Evolutionary conservation across 805 yeast genomes (phyloP), one percentile per base, ranked within the genome.

Genomic region (Hanseniaspora occidentalis): DNA sequence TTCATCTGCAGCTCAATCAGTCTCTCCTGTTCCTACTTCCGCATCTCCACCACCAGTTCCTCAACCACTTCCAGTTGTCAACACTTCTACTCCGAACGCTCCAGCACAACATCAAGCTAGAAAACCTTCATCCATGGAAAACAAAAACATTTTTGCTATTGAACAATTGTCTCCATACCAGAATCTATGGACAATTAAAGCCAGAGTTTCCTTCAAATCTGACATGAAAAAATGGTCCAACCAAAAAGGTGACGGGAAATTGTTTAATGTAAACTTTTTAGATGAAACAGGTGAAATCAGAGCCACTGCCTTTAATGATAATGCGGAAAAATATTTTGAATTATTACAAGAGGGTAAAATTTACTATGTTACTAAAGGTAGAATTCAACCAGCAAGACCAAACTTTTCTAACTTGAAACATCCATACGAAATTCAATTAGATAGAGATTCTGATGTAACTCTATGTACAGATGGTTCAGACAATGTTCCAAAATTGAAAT

Each of bases 251-350:
- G 84, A 79, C 47, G 98, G 98, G 41, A 83, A 84, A 59, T 70
- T 92, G 44, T 86, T 92, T 66, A 82, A 80, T 51, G 84, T 85
- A 23, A 84, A 85, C 50, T 76, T 92, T 43, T 64, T 89, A 43
- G 98, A 92, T 57, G 95, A 92, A 57, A 82, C 96, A 5, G 95
- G 92, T 52, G 97, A 92, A 65, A 92, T 92, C 50, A 73, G 92
- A 53, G 96, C 95, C 9, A 86, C 97, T 2, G 96, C 92, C 1
- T 92, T 92, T 62, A 84, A 83, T 58, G 89, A 84, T 29, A 71
- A 73, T 51, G 96, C 89, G 10, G 94, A 83, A 44, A 77, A 75
- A 55, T 81, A 74, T 55, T 79, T 74, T 64, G 83, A 80, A 50
- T 52, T 77, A 23, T 62, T 92, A 38, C 83, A 83, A 58, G 97